Conservation (phyloP, 1,284 basidiomycete genomes). For the Apiotrichum gracile region DNA sequence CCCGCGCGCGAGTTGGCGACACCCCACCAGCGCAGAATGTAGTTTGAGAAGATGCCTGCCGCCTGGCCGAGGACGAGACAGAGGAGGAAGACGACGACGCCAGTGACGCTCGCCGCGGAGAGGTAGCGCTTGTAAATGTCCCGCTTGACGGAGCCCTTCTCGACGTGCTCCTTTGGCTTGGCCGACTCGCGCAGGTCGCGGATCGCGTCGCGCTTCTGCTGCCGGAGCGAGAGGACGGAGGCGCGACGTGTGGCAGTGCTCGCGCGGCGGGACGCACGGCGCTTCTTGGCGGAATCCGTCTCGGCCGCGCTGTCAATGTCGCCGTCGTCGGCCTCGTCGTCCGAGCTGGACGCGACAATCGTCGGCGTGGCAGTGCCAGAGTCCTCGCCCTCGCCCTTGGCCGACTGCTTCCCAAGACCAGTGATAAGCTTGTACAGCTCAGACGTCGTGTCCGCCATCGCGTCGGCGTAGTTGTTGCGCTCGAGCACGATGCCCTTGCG, state of each 20-base stretch:
- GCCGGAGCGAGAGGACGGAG: constrained; percentile 39
- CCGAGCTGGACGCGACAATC: constrained; percentile 20
- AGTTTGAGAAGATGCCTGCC: constrained; percentile 54
- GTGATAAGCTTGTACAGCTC: constrained; percentile 73
- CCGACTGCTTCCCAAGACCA: constrained; percentile 50
- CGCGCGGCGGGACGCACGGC: constrained; percentile 26
- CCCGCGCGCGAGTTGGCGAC: constrained; percentile 64
- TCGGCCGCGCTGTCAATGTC: constrained; percentile 29
- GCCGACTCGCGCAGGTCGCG: constrained; percentile 46
- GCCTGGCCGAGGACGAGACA: constrained; percentile 53
- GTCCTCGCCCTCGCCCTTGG: constrained; percentile 33
- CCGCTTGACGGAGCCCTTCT: constrained; percentile 74
- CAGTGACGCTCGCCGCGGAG: constrained; percentile 66
- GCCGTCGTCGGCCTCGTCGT: constrained; percentile 34
- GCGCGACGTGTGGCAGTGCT: constrained; percentile 39
- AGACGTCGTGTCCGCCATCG: constrained; percentile 60
- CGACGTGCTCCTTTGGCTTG: constrained; percentile 66
- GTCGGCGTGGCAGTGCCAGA: constrained; percentile 51
- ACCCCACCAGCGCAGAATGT: constrained; percentile 72
- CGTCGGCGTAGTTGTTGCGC: constrained; percentile 60
- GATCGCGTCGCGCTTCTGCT: constrained; percentile 45
- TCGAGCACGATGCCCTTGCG: constrained; percentile 81
- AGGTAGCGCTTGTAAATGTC: constrained; percentile 75
- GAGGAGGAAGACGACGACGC: constrained; percentile 63
- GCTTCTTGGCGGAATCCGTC: constrained; percentile 29